These are phyloP conservation scores for Cyberlindnera amylophila DNA, from an alignment of 805 yeast genomes.

Conservation along the genomic window DNA sequence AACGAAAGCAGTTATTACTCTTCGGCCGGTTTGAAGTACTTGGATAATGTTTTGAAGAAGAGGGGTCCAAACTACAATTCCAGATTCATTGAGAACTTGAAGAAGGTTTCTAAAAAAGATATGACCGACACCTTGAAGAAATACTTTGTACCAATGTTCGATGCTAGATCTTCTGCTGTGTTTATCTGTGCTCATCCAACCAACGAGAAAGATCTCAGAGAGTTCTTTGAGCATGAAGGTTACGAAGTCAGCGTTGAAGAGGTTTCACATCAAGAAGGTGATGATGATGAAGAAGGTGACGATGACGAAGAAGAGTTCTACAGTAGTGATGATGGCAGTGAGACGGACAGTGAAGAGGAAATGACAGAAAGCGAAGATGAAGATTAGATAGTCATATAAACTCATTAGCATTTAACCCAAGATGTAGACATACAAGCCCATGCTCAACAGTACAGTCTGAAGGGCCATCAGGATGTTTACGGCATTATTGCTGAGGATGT, in stretches of 20 bases:
- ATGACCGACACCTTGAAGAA: slow-evolving; percentile 45
- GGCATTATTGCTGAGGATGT: slow-evolving; percentile 37
- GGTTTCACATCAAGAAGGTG: slow-evolving; percentile 27
- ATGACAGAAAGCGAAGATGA: slow-evolving; percentile 11
- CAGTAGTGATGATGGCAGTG: slow-evolving; percentile 18
- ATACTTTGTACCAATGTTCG: slow-evolving; percentile 66
- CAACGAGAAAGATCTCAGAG: slow-evolving; percentile 44
- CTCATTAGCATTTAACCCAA: slow-evolving; percentile 2
- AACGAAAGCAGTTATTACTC: slow-evolving; percentile 58
- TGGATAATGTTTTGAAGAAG: slow-evolving; percentile 60
- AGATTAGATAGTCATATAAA: background rate
- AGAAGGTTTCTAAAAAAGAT: slow-evolving; percentile 50
- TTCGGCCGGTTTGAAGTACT: slow-evolving; percentile 64
- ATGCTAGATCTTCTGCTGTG: slow-evolving; percentile 48
- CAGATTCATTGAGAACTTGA: slow-evolving; percentile 49
- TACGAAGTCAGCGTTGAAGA: slow-evolving; percentile 60
- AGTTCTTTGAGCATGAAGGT: slow-evolving; percentile 49
- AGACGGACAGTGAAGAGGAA: slow-evolving; percentile 3
- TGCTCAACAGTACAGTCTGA: slow-evolving; percentile 27
- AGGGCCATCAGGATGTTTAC: slow-evolving; percentile 36
- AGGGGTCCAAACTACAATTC: slow-evolving; percentile 67
- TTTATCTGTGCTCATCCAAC: slow-evolving; percentile 75
- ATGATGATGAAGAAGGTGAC: slow-evolving; percentile 13
- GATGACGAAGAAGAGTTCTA: slow-evolving; percentile 22
- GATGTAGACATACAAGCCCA: slow-evolving; percentile 23